Base-by-base conservation (phyloP, 352 stramenopile species). In the Phytophthora fragariae region DNA sequence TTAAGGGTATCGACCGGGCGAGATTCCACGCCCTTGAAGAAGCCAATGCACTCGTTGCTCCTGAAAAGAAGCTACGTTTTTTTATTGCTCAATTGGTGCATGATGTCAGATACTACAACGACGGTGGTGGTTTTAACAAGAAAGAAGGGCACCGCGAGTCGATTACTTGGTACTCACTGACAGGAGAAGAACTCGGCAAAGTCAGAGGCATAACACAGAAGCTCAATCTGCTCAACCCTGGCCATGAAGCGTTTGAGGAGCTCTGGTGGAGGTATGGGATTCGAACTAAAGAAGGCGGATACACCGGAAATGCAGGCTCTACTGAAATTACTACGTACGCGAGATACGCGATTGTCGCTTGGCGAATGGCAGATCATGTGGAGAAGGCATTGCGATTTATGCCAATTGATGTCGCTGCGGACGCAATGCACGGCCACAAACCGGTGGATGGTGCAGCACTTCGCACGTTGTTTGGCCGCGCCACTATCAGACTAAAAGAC, bases 1-100 rank as follows among this genome's bases (percentile, higher is more conserved):
- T 76, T 5, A 70, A 77, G 46, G 70, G 59, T 4, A 53, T 64
- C 5, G 70, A 77, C 12, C 47, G 47, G 21, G 60, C 27, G 27
- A 24, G 65, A 64, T 58, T 57, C 4, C 10, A 19, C 3, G 53
- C 62, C 6, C 17, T 70, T 7, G 41, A 64, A n/a, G 62, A 31
- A 8, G 62, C 53, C 7, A 64, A 70, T 21, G 21, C 62, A 29
- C 7, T 41, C 14, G 62, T 70, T 39, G 1, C 62, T 4, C 11
- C 53, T 15, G 62, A 57, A 12, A 70, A 52, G 31, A 57, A 70
- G 9, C 19, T 64, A 8, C 8, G 17, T 0, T 57, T 77, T 21
- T 70, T 66, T 24, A 63, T 77, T 39, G 59, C 31, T 17, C 33
- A 62, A 63, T 37, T 68, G 12, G 53, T n/a, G 7, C 31, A 53